A percentile compares a stretch with the other conserved stretches of the same genome.
These are phyloP conservation scores for Plasmodium ovale DNA, from an alignment of 169 alveolate species.

Conservation along the genomic window DNA sequence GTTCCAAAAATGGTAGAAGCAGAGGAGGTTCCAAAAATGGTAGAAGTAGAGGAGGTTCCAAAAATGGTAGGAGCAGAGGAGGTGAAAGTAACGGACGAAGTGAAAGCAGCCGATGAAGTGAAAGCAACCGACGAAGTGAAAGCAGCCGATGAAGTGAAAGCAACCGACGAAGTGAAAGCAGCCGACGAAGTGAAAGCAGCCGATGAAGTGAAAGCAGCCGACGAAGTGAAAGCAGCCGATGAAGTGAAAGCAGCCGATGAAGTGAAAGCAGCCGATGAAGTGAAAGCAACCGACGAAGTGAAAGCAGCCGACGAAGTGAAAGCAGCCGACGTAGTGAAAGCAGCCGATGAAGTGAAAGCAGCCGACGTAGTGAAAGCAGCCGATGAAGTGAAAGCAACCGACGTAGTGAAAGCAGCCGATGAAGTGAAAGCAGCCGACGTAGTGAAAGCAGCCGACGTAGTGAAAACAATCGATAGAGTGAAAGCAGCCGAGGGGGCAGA, in stretches of 20 bases:
- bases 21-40: slow-evolving; percentile 4
- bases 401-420: background rate
- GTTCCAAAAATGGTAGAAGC: slow-evolving; percentile 1
- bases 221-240: background rate
- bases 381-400: background rate
- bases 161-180: background rate
- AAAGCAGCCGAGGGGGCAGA: slow-evolving; percentile 9
- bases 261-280: background rate
- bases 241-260: background rate
- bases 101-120: too few species aligned
- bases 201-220: background rate
- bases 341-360: background rate
- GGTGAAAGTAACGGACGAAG: background rate
- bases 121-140: background rate
- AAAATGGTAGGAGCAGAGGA: too few species aligned
- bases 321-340: slow-evolving; percentile 6
- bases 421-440: background rate
- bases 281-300: background rate
- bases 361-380: background rate
- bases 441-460: background rate
- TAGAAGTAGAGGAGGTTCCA: background rate
- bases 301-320: background rate
- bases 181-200: background rate
- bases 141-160: slow-evolving; percentile 9
- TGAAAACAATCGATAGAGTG: background rate